Conservation (phyloP, 768 basidiomycete genomes). For the Coprinellus aureogranulatus region DNA sequence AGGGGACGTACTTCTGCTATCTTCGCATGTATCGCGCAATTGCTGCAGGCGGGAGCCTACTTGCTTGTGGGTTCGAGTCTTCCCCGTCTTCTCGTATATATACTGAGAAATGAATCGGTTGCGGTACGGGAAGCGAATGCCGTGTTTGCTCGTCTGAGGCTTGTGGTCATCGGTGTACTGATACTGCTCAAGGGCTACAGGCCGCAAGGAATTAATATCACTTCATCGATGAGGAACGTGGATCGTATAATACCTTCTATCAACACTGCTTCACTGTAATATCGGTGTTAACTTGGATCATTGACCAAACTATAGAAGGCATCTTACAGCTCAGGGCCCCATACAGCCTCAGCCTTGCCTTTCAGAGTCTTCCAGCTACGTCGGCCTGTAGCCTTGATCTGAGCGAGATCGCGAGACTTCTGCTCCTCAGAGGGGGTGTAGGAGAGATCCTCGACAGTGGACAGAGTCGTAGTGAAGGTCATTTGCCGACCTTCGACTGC, state of each 20-base stretch:
- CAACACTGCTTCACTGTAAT: constrained; percentile 54
- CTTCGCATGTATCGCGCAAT: constrained; percentile 65
- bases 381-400: constrained; percentile 59
- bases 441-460: constrained; percentile 41
- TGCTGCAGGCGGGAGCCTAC: constrained; percentile 79
- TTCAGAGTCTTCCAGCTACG: constrained; percentile 76
- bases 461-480: constrained; percentile 29
- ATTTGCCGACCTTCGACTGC: constrained; percentile 16
- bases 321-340: constrained; percentile 63
- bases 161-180: constrained; percentile 48
- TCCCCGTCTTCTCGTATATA: constrained; percentile 63
- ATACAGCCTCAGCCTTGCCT: constrained; percentile 66
- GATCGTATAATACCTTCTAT: constrained; percentile 50
- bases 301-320: neutral
- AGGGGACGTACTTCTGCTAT: constrained; percentile 30
- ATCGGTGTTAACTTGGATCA: constrained; percentile 3
- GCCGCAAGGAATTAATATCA: neutral
- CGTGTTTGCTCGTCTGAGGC: constrained; percentile 56
- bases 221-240: neutral
- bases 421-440: constrained; percentile 39
- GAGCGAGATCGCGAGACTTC: constrained; percentile 48
- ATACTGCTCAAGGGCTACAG: constrained; percentile 60
- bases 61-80: constrained; percentile 69
- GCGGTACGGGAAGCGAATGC: constrained; percentile 72
- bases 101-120: constrained; percentile 79